Evolutionary conservation across 441 rosid genomes (phyloP).

Genomic region (Daphne laureola): DNA sequence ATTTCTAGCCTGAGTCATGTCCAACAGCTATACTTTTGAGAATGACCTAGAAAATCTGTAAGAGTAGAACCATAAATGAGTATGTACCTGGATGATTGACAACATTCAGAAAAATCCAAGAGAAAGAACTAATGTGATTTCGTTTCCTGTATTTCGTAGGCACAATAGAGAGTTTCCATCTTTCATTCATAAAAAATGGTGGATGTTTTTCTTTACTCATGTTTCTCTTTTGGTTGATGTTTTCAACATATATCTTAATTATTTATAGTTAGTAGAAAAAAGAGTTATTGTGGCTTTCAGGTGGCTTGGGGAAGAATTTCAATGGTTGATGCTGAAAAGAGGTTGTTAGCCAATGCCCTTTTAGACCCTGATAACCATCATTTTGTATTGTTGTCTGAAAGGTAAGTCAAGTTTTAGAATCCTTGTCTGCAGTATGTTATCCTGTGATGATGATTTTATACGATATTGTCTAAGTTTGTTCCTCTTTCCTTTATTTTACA

Average conservation of each 20-base stretch:
- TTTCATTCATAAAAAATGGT: no score
- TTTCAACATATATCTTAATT: background rate
- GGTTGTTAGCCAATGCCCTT: constrained; percentile 47
- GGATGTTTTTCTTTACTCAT: no score
- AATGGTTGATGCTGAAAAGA: constrained; percentile 53
- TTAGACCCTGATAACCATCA: constrained; percentile 46
- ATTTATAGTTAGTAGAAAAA: background rate
- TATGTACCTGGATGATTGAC: no score
- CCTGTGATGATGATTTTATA: background rate
- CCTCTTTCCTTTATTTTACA: constrained; percentile 17
- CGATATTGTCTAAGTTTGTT: background rate
- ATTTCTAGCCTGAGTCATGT: no score
- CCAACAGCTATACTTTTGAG: no score
- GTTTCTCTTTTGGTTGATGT: no score
- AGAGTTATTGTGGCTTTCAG: constrained; percentile 17
- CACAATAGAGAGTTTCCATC: no score
- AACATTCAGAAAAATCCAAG: no score
- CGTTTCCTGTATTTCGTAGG: no score
- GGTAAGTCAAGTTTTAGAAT: constrained; percentile 21
- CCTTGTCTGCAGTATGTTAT: background rate
- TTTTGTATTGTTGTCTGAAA: constrained; percentile 52
- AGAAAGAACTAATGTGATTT: no score
- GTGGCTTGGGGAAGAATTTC: constrained; percentile 56
- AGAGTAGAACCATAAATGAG: no score
- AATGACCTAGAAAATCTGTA: no score